Evolutionary conservation across 495 filamentous ascomycete species (phyloP).

Genomic region (Penicillium riverlandense): DNA sequence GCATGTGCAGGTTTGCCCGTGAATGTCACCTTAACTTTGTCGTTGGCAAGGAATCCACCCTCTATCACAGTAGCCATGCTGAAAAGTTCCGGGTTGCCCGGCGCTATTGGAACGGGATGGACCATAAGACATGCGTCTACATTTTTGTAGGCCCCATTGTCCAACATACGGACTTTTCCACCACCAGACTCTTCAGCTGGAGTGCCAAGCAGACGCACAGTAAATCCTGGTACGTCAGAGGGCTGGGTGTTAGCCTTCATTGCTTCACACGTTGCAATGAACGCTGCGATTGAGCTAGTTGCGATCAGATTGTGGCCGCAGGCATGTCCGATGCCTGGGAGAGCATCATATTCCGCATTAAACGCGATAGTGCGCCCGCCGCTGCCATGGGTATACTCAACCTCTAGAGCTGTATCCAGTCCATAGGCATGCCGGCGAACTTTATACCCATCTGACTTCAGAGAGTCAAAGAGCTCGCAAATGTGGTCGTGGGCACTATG

Average conservation of each 20-base stretch:
- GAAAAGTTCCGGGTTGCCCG: conserved; percentile 11
- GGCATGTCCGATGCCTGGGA: conserved; percentile 39
- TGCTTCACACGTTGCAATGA: conserved; percentile 29
- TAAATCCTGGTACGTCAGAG: conserved; percentile 14
- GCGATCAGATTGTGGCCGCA: conserved; percentile 44
- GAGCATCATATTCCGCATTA: conserved; percentile 51
- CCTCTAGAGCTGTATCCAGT: conserved; percentile 49
- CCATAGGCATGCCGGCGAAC: conserved; percentile 41
- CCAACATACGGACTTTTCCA: conserved; percentile 45
- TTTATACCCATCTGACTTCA: conserved; percentile 19
- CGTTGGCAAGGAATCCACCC: conserved; percentile 45
- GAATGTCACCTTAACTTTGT: conserved; percentile 41
- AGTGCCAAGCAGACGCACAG: conserved; percentile 37
- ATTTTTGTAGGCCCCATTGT: conserved; percentile 41
- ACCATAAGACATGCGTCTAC: conserved; percentile 48
- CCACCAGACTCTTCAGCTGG: conserved; percentile 36
- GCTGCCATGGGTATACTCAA: conserved; percentile 40
- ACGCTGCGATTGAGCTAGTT: conserved; percentile 36
- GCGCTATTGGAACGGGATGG: conserved; percentile 38
- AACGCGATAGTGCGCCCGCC: conserved; percentile 23
- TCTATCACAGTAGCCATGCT: conserved; percentile 28
- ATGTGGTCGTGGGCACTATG: conserved; percentile 46
- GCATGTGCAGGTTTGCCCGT: conserved; percentile 48
- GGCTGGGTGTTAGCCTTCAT: conserved; percentile 18
- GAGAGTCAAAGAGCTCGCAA: conserved; percentile 34